Percentiles rank a stretch among this genome's conserved stretches.
Conservation (phyloP, 192 early-diverging fungal genomes). For the Borealophlyctis nickersoniae region DNA sequence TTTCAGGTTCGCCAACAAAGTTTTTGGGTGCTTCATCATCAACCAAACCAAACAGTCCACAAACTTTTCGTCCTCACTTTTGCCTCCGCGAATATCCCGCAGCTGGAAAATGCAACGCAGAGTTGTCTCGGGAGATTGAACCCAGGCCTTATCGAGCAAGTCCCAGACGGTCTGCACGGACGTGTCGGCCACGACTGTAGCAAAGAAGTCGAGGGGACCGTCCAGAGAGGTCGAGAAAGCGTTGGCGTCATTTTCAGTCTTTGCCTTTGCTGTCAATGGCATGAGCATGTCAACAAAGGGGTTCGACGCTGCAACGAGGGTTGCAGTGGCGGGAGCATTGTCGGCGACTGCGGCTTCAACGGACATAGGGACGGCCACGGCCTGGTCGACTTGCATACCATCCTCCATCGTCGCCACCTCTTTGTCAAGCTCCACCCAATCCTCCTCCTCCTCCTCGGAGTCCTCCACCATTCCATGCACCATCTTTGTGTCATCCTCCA, state of each 20-base stretch:
- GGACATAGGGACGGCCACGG: too few species aligned
- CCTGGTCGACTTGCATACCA: too few species aligned
- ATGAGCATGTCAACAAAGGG: too few species aligned
- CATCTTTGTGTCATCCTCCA: too few species aligned
- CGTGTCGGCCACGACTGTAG: constrained; percentile 3
- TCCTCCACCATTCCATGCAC: too few species aligned
- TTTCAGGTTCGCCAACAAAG: not conserved
- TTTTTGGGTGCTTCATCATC: not conserved
- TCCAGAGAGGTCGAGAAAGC: constrained; percentile 2
- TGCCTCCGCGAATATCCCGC: constrained; percentile 2
- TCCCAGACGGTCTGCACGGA: not conserved
- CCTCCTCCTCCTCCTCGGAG: too few species aligned
- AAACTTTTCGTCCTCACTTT: not conserved
- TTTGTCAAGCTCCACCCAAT: too few species aligned
- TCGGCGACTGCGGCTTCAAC: too few species aligned
- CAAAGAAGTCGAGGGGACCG: not conserved
- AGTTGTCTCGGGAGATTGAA: not conserved
- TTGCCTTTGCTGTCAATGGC: too few species aligned
- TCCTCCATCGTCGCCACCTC: too few species aligned
- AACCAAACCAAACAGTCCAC: not conserved
- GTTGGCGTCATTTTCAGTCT: not conserved
- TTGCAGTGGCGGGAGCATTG: too few species aligned
- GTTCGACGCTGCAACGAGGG: too few species aligned
- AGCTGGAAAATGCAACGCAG: constrained; percentile 1
- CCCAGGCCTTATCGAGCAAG: not conserved